Conservation (phyloP, 208 protist species). For the Naegleria lovaniensis region DNA sequence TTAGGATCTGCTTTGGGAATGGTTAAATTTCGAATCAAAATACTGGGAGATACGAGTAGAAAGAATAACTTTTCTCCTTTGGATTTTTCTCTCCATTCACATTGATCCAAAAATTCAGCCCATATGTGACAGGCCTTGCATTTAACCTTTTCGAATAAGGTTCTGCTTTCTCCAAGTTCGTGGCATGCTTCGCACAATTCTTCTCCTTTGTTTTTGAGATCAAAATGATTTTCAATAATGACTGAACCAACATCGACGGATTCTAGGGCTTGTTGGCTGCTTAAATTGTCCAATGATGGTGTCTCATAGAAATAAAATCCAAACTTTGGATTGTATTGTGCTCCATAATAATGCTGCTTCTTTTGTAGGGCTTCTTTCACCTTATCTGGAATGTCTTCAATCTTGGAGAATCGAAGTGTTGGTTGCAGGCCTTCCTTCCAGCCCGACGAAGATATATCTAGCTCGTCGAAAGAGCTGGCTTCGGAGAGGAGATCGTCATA, state of each 20-base stretch:
- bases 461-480: background rate
- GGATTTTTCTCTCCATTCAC: slow-evolving; percentile 10
- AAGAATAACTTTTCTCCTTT: background rate
- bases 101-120: background rate
- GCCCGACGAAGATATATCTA: background rate
- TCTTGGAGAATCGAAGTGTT: background rate
- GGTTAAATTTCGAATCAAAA: slow-evolving; percentile 14
- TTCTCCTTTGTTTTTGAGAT: background rate
- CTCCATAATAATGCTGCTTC: background rate
- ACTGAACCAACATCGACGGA: background rate
- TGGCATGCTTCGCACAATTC: background rate
- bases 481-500: background rate
- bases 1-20: slow-evolving; percentile 21
- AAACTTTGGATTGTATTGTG: background rate
- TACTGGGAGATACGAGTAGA: background rate
- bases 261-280: background rate
- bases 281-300: background rate
- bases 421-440: background rate
- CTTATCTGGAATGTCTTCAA: background rate
- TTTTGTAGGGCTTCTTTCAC: background rate
- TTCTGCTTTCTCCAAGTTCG: background rate
- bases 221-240: background rate
- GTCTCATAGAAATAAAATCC: background rate
- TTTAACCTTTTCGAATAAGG: background rate
- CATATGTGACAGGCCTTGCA: background rate